Percentiles rank a stretch among this genome's conserved stretches.
These are phyloP conservation scores for Blumeria graminis DNA, from an alignment of 2,329 filamentous ascomycete species.

Conservation along the genomic window DNA sequence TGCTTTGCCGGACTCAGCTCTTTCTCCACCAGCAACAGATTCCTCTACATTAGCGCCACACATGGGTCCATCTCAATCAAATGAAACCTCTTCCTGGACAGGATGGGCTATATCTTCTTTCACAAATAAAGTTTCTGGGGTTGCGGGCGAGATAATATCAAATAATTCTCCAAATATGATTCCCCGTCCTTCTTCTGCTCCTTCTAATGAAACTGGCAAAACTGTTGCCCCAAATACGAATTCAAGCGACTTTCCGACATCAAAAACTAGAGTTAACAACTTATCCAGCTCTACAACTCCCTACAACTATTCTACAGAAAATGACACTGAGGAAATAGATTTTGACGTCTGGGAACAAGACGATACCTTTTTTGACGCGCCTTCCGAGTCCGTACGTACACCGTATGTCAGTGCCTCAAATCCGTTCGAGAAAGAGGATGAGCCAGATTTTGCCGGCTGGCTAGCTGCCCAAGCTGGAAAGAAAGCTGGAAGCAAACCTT, in stretches of 20 bases:
- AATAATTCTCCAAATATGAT: conserved; percentile 20
- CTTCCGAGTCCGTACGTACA: conserved; percentile 8
- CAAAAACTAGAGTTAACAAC: conserved; percentile 16
- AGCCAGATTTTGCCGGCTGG: conserved; percentile 94
- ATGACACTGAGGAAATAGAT: conserved; percentile 23
- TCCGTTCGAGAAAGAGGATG: conserved; percentile 58
- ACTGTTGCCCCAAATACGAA: conserved; percentile 7
- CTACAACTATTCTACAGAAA: conserved; percentile 17
- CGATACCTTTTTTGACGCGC: conserved; percentile 22
- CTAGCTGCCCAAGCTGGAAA: conserved; percentile 69
- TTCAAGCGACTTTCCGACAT: neutral
- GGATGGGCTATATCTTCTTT: conserved; percentile 98
- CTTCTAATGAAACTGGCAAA: conserved; percentile 16
- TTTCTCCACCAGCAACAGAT: conserved; percentile 38
- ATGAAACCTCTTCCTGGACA: conserved; percentile 50
- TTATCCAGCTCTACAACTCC: conserved; percentile 15
- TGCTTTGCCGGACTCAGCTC: conserved; percentile 54
- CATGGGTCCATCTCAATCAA: conserved; percentile 55
- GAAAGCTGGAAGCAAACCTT: conserved; percentile 28
- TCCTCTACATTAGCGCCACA: conserved; percentile 28
- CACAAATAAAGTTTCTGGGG: conserved; percentile 73
- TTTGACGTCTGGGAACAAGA: conserved; percentile 39
- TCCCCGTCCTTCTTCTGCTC: conserved; percentile 20
- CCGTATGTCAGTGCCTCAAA: conserved; percentile 16
- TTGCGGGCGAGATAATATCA: conserved; percentile 61